Evolutionary conservation across 768 basidiomycete genomes (phyloP).

Genomic region (Podaxis sp.): DNA sequence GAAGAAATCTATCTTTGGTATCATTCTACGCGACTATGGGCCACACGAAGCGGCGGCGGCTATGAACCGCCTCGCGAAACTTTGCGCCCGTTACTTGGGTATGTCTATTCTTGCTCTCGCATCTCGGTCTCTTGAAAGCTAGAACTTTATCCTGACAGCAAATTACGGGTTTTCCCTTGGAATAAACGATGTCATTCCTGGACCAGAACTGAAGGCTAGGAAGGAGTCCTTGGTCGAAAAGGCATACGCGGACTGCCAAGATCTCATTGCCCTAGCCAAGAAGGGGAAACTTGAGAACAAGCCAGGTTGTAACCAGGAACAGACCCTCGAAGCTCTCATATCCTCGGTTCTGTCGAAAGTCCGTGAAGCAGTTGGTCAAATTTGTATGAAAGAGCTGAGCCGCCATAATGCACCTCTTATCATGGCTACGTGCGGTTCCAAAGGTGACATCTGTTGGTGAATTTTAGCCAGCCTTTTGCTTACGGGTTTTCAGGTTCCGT

Average conservation of each 20-base stretch:
- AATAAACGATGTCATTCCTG: conserved; percentile 98
- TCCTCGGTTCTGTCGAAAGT: conserved; percentile 93
- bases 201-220: conserved; percentile 71
- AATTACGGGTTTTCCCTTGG: conserved; percentile 98
- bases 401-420: conserved; percentile 95
- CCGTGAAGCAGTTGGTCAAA: conserved; percentile 93
- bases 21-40: conserved; percentile 96
- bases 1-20: conserved; percentile 98
- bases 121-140: not conserved
- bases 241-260: conserved; percentile 86
- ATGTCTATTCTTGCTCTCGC: conserved; percentile 23
- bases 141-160: conserved; percentile 44
- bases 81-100: conserved; percentile 94
- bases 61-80: conserved; percentile 95
- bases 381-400: conserved; percentile 98
- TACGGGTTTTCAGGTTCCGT: conserved; percentile 65
- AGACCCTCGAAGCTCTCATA: conserved; percentile 95
- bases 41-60: conserved; percentile 90
- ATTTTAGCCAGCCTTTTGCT: not conserved
- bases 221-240: conserved; percentile 86
- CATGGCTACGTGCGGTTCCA: conserved; percentile 99
- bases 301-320: conserved; percentile 96
- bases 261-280: conserved; percentile 86
- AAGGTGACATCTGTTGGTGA: conserved; percentile 55
- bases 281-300: conserved; percentile 93